Base-by-base conservation (phyloP, 2,329 filamentous ascomycete genomes). In the Cladophialophora chaetospira region DNA sequence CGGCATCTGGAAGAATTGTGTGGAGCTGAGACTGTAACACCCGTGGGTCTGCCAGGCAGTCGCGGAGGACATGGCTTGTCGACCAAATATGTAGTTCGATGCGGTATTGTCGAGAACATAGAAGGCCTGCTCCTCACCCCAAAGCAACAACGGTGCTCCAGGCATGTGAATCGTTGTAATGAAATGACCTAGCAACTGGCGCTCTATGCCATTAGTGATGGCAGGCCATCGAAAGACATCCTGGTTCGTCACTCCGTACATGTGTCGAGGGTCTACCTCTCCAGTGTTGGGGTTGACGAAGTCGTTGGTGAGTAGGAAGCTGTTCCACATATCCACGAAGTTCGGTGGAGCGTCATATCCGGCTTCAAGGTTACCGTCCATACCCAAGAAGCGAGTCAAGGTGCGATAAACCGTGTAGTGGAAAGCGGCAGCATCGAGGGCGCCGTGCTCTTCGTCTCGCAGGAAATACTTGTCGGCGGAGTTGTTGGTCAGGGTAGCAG, bases 111-210 rank as follows among this genome's bases (percentile, higher is more conserved):
- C 85, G 2, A 87, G 71, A 0, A 85, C 72, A 63, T 87, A 87
- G 59, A 83, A 84, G 0, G 79, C 81, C 69, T 88, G 85, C 65
- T 88, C 85, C 66, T 88, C 85, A 15, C 85, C 84, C 81, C 82
- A 88, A 13, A 81, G 75, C 13, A 85, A 70, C 26, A 84, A 67
- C 0, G 84, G 82, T 26, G 86, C 83, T 13, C 84, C 84, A 1
- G 84, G 84, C 67, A 86, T 75, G 44, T 83, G 72, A 48, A 86
- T 66, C 0, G 82, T 83, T 1, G 81, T 82, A 42, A 87, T 76
- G 63, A 83, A 86, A 13, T 81, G 73, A 4, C 77, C 84, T 3
- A 86, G 69, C 5, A 86, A 71, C 66, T 83, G 79, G 42, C 81
- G 76, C 63, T 85, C 75, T 0, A 80, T 80, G 3, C 84, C 84